Evolutionary conservation across 208 protist genomes (phyloP), one percentile per base, ranked within the genome.

Genomic region (Phytomonas sp.): DNA sequence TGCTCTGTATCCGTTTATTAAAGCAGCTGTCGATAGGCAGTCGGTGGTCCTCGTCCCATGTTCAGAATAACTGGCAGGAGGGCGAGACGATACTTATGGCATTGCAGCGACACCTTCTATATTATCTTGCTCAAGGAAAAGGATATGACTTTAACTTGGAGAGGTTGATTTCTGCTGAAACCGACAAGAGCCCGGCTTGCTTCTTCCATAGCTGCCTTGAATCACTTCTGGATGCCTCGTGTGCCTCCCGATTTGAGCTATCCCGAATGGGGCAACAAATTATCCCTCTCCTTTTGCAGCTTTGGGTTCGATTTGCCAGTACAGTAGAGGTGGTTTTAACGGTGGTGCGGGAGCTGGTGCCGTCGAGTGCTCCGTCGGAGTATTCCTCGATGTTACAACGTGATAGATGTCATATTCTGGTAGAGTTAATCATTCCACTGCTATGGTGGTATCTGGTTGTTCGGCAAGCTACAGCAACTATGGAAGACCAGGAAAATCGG

Each of bases 61-160:
- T 15, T 51, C 34, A 6, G 60, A 61, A 62, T 46, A 76, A 75
- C 74, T 94, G 89, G 89, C 76, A 87, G 68, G 70, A 72, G 56
- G 68, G 80, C 43, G 89, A 94, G 73, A 91, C 86, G n/a, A 63
- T 94, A 30, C 80, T 94, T 61, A 94, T 94, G 86, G 85, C 84
- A 60, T 77, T 94, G 33, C 76, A 89, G 43, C 77, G 85, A 77
- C 83, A 91, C 56, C 78, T 89, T 28, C 60, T 71, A 67, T 67
- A 72, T 46, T 82, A 85, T 66, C 75, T 86, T 40, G 20, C 59
- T 31, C 69, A 62, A 60, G 66, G 46, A 28, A 62, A 43, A 29
- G 15, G 61, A 17, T 64, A 72, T 46, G 33, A 70, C 17, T 23
- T 63, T 29, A 32, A 59, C 8, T 51, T 73, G 30, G 26, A 74